Evolutionary conservation across 495 filamentous ascomycete species (phyloP).

Genomic region (Penicillium flavigenum): DNA sequence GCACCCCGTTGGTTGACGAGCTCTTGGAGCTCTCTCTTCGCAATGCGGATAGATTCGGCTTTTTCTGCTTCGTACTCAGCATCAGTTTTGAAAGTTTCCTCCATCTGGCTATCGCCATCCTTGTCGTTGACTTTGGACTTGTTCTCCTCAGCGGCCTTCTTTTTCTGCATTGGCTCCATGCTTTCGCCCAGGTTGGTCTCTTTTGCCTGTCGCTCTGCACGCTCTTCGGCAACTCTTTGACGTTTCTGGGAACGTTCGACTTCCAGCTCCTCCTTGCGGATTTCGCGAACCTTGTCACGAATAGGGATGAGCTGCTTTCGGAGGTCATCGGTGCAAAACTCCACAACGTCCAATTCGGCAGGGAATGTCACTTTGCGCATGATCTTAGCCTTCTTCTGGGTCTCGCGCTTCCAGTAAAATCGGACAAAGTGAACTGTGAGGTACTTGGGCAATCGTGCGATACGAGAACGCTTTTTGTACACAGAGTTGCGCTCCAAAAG

Average conservation of each 20-base stretch:
- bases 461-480: constrained; percentile 88
- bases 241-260: constrained; percentile 83
- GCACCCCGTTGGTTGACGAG: constrained; percentile 69
- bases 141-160: constrained; percentile 51
- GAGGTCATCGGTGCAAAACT: constrained; percentile 92
- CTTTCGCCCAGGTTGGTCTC: constrained; percentile 35
- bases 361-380: constrained; percentile 98
- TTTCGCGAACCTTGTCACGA: constrained; percentile 90
- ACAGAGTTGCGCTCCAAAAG: constrained; percentile 71
- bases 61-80: constrained; percentile 86
- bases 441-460: constrained; percentile 89
- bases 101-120: constrained; percentile 69
- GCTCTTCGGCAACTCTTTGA: constrained; percentile 71
- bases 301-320: constrained; percentile 80
- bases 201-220: constrained; percentile 52
- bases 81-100: constrained; percentile 82
- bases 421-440: constrained; percentile 96
- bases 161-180: constrained; percentile 50
- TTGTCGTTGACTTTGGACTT: constrained; percentile 56
- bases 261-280: constrained; percentile 92
- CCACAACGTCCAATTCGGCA: constrained; percentile 85
- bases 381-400: constrained; percentile 98
- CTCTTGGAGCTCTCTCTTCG: constrained; percentile 80
- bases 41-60: constrained; percentile 64
- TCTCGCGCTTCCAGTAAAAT: constrained; percentile 94